Evolutionary conservation across 345 rosid species (phyloP).

Genomic region (Chamaenerion angustifolium): DNA sequence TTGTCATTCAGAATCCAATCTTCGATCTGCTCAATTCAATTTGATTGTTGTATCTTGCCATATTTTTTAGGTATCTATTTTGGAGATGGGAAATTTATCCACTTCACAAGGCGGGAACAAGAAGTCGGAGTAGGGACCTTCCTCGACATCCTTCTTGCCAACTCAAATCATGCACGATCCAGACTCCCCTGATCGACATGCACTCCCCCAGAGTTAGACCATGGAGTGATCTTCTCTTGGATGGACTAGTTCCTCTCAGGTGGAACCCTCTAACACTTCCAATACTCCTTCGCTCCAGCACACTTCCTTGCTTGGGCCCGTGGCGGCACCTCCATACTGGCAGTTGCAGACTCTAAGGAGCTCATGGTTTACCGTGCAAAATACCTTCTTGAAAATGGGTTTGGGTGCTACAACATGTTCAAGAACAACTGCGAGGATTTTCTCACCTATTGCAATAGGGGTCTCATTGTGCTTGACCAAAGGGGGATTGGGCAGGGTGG

Average conservation of each 20-base stretch:
- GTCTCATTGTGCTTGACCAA: no score
- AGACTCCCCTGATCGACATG: constrained; percentile 55
- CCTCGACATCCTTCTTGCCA: constrained; percentile 51
- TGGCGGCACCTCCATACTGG: no score
- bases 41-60: no score
- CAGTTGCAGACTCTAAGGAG: no score
- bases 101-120: constrained; percentile 81
- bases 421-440: no score
- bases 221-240: constrained; percentile 72
- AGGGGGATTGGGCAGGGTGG: no score
- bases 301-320: constrained; percentile 35
- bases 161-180: constrained; percentile 51
- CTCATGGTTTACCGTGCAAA: no score
- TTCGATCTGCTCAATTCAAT: no score
- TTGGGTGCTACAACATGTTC: no score
- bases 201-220: constrained; percentile 31
- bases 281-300: constrained; percentile 64
- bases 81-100: constrained; percentile 69
- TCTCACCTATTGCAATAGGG: no score
- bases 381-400: no score
- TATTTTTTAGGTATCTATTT: constrained; percentile 48
- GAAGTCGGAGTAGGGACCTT: constrained; percentile 87
- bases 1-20: no score
- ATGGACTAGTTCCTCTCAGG: constrained; percentile 78
- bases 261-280: constrained; percentile 61